Conservation (phyloP, 257 asterid genomes). For the Ophiorrhiza pumila region DNA sequence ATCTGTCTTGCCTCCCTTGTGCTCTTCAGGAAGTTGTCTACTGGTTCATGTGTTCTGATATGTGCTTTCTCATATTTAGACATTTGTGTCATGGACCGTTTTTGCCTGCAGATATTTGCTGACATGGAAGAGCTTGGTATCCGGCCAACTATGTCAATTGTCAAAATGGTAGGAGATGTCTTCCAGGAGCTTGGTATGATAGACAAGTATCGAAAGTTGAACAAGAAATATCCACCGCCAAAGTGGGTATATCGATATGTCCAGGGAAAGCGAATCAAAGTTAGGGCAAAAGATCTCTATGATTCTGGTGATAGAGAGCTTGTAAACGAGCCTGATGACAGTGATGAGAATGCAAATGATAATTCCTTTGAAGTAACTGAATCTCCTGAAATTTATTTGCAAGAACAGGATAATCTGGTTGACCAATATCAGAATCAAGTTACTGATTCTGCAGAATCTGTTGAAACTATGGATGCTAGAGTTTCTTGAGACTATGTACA, state of each 20-base stretch:
- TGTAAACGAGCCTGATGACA: slow-evolving; percentile 22
- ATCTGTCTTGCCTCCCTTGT: background rate
- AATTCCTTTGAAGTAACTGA: slow-evolving; percentile 24
- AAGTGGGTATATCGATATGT: slow-evolving; percentile 76
- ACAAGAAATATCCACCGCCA: slow-evolving; percentile 77
- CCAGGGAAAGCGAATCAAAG: slow-evolving; percentile 74
- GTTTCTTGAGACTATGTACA: slow-evolving; percentile 3
- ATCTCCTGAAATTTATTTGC: slow-evolving; percentile 27
- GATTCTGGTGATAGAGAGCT: slow-evolving; percentile 13
- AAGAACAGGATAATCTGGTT: slow-evolving; percentile 17
- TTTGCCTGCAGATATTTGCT: slow-evolving; percentile 63
- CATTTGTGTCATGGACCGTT: background rate
- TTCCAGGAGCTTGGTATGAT: slow-evolving; percentile 68
- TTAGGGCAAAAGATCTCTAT: slow-evolving; percentile 39
- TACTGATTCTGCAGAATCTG: slow-evolving; percentile 11
- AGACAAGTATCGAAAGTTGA: slow-evolving; percentile 62
- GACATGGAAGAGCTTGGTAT: slow-evolving; percentile 96
- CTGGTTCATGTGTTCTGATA: background rate
- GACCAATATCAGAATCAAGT: slow-evolving; percentile 8
- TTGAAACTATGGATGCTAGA: slow-evolving; percentile 15
- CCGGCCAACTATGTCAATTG: slow-evolving; percentile 55
- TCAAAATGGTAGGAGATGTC: slow-evolving; percentile 71
- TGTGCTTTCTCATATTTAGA: background rate
- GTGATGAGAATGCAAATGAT: slow-evolving; percentile 24
- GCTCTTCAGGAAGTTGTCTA: background rate